phyloP scores from a whole-genome alignment of 257 asterid genomes.

The Lantana camara region DNA sequence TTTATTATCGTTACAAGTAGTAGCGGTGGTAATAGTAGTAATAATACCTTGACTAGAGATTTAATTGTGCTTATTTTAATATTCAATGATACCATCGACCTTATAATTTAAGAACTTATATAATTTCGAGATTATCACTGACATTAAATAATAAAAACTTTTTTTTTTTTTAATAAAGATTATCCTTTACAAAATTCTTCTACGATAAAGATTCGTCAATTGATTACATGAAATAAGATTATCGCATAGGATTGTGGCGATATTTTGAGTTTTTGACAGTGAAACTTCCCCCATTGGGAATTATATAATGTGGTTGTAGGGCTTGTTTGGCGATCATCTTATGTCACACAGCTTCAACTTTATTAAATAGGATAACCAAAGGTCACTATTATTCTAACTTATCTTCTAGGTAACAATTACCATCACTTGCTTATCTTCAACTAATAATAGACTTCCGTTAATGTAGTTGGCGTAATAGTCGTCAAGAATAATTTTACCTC shows the following conservation, averaged over 20 bases:
- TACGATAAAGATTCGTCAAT: background rate
- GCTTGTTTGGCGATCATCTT: constrained; percentile 18
- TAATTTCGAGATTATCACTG: too few species aligned
- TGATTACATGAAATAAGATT: constrained; percentile 2
- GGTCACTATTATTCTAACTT: constrained; percentile 34
- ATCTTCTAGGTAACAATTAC: constrained; percentile 33
- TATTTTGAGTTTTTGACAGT: constrained; percentile 21
- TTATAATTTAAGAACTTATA: too few species aligned
- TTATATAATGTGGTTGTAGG: constrained; percentile 38
- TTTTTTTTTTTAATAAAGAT: too few species aligned
- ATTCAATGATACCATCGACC: too few species aligned
- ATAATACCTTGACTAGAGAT: too few species aligned
- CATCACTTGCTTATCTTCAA: constrained; percentile 22
- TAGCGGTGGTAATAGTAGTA: too few species aligned
- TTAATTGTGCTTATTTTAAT: too few species aligned
- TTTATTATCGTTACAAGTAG: too few species aligned
- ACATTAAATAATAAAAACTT: too few species aligned
- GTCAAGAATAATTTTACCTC: constrained; percentile 28
- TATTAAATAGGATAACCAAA: constrained; percentile 12
- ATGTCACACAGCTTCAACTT: constrained; percentile 3
- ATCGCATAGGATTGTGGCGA: constrained; percentile 20
- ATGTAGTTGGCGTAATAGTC: constrained; percentile 9
- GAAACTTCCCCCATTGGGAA: constrained; percentile 33
- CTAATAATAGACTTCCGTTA: constrained; percentile 22
- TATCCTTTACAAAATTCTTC: too few species aligned